Conservation (phyloP, 768 basidiomycete species). For the Agaricus subrufescens region DNA sequence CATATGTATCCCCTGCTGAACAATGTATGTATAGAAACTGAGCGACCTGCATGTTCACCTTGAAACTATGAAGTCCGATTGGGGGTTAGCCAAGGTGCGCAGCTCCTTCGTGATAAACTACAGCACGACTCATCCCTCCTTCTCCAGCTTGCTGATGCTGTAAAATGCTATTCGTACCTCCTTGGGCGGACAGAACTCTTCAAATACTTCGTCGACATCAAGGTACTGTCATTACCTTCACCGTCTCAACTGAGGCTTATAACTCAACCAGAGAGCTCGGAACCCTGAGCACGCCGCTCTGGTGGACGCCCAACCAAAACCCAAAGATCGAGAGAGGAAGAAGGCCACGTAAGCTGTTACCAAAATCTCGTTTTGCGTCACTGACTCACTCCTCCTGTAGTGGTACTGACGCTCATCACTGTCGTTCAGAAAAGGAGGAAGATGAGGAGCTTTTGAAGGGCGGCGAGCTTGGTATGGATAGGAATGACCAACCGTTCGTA, state of each 20-base stretch:
- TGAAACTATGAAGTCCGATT: conserved; percentile 72
- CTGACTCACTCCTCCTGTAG: conserved; percentile 28
- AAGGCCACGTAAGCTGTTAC: conserved; percentile 37
- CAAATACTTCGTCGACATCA: conserved; percentile 97
- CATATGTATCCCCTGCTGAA: conserved; percentile 2
- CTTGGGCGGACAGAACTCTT: conserved; percentile 97
- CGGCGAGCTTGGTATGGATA: conserved; percentile 72
- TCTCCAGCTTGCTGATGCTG: conserved; percentile 78
- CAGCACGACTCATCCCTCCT: conserved; percentile 8
- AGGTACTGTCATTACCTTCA: conserved; percentile 43
- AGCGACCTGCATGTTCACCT: conserved; percentile 75
- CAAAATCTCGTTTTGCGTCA: background rate
- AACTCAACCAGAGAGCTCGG: conserved; percentile 56
- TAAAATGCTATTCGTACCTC: conserved; percentile 96
- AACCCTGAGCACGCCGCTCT: conserved; percentile 92
- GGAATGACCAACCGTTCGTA: conserved; percentile 87
- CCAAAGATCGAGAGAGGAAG: conserved; percentile 81
- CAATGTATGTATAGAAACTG: conserved; percentile 63
- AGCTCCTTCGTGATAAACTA: background rate
- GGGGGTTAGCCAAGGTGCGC: conserved; percentile 59
- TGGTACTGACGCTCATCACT: conserved; percentile 74
- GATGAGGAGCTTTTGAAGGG: conserved; percentile 93
- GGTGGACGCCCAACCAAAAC: conserved; percentile 82
- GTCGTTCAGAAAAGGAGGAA: conserved; percentile 97
- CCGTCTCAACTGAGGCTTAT: background rate